Evolutionary conservation across 345 rosid genomes (phyloP), one percentile per base, ranked within the genome.

Genomic region (Hirschfeldia incana): DNA sequence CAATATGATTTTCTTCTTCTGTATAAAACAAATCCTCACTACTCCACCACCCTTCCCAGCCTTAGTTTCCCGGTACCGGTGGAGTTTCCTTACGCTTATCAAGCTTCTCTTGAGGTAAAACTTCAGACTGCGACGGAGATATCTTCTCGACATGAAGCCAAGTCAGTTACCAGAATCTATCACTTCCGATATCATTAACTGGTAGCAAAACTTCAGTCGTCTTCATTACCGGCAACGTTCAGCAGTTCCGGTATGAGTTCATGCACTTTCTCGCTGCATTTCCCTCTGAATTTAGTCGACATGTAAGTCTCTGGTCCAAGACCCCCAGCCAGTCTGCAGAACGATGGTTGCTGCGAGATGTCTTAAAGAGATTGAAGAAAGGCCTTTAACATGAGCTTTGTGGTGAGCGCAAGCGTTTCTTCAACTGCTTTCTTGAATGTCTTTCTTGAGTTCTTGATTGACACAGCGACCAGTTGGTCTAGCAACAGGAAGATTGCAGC

Each of bases 101-200:
- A 57, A 81, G 58, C 69, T 89, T 90, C 8, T 81, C 81, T 69
- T 83, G 85, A 10, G 89, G 87, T 76, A 89, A 87, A 30, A 89
- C 85, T 79, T 88, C 96, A 1, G 87, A 80, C 76, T 88, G 88
- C 78, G 88, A 75, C 11, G 96, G 87, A 36, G 77, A 80, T 4
- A 89, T 85, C 63, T 89, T 89, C 67, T 89, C 84, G 42, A 88
- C 92, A 57, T 89, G 91, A 60, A 89, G 76, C 93, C 96, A 88
- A 15, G 93, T 91, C 15, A 88, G 79, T 68, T 88, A 83, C 96
- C 93, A 91, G 77, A 91, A 86, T 66, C 93, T 91, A 64, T 87
- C 89, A 57, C 91, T 87, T 21, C 88, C 93, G 3, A 87, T 79
- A 37, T 84, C 93, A 71, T 85, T 80, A 61, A 85, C 85, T 1